A percentile compares a stretch with the other conserved stretches of the same genome.
Conservation (phyloP, 2,329 filamentous ascomycete genomes). For the Epichloe sibirici region DNA sequence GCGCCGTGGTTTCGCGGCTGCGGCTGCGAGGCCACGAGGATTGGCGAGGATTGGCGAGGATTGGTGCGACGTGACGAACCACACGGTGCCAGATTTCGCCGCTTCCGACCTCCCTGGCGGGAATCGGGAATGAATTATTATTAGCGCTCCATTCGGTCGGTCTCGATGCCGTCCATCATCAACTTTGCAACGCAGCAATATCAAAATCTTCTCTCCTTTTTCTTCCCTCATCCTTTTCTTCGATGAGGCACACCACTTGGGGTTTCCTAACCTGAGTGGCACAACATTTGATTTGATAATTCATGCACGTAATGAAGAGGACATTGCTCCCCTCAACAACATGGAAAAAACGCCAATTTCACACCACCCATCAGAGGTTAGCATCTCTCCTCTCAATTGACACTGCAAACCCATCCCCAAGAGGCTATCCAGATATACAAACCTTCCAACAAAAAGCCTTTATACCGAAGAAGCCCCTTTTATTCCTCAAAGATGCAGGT, state of each 20-base stretch:
- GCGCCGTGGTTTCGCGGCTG: background rate
- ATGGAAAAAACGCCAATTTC: slow-evolving; percentile 3
- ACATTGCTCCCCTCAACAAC: background rate
- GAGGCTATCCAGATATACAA: slow-evolving; percentile 19
- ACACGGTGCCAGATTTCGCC: slow-evolving; percentile 4
- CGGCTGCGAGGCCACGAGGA: background rate
- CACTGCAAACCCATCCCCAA: slow-evolving; percentile 6
- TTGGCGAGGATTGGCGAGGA: background rate
- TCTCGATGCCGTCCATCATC: no score
- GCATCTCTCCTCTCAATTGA: slow-evolving; percentile 2
- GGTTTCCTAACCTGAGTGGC: background rate
- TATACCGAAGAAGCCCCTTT: slow-evolving; percentile 33
- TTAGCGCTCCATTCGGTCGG: no score
- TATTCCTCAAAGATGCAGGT: slow-evolving; percentile 32
- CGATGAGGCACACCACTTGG: background rate
- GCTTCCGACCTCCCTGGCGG: slow-evolving; percentile 1
- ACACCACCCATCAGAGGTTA: background rate
- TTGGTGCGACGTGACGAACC: background rate
- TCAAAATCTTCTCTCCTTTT: no score
- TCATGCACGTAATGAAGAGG: slow-evolving; percentile 4
- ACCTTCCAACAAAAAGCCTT: slow-evolving; percentile 44
- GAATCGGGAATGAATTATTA: no score
- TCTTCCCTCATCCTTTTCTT: no score
- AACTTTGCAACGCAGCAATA: no score
- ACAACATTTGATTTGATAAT: background rate